phyloP scores from a whole-genome alignment of 352 stramenopile species.

The Aphanomyces cochlioides region DNA sequence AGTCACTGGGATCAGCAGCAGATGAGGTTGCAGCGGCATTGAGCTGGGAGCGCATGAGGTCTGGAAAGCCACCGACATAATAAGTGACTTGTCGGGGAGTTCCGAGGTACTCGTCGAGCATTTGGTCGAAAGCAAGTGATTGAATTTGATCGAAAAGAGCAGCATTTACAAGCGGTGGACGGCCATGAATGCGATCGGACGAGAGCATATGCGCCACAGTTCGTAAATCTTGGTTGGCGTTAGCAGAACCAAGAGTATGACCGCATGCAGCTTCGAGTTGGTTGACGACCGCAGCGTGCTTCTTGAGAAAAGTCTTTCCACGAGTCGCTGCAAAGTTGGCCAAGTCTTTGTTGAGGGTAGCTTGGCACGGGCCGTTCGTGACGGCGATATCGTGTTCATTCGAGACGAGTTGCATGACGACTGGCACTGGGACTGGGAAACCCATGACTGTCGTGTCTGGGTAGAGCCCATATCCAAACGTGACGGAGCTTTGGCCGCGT shows the following conservation, averaged over 20 bases:
- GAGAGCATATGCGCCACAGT: slow-evolving; percentile 74
- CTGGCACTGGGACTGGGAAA: slow-evolving; percentile 67
- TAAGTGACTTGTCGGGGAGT: slow-evolving; percentile 77
- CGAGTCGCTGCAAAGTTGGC: slow-evolving; percentile 51
- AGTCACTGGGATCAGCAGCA: slow-evolving; percentile 32
- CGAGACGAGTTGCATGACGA: slow-evolving; percentile 78
- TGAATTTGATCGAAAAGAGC: slow-evolving; percentile 52
- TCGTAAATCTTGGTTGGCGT: slow-evolving; percentile 41
- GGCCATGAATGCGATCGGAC: slow-evolving; percentile 59
- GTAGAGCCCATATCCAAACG: slow-evolving; percentile 71
- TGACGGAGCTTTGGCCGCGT: slow-evolving; percentile 70
- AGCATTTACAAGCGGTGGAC: slow-evolving; percentile 51
- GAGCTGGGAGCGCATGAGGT: slow-evolving; percentile 59
- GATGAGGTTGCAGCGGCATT: slow-evolving; percentile 35
- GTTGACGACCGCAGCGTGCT: slow-evolving; percentile 51
- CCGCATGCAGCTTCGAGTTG: slow-evolving; percentile 53
- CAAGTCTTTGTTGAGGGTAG: slow-evolving; percentile 49
- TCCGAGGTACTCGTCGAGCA: slow-evolving; percentile 81
- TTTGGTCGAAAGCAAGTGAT: slow-evolving; percentile 69
- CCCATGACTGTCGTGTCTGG: slow-evolving; percentile 57
- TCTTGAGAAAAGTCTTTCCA: slow-evolving; percentile 49
- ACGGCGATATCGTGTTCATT: slow-evolving; percentile 83
- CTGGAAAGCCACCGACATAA: slow-evolving; percentile 71
- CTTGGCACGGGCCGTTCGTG: slow-evolving; percentile 65
- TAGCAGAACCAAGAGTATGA: not conserved